Conservation (phyloP, 371 early-diverging fungal genomes). For the Zopfochytrium polystomum region DNA sequence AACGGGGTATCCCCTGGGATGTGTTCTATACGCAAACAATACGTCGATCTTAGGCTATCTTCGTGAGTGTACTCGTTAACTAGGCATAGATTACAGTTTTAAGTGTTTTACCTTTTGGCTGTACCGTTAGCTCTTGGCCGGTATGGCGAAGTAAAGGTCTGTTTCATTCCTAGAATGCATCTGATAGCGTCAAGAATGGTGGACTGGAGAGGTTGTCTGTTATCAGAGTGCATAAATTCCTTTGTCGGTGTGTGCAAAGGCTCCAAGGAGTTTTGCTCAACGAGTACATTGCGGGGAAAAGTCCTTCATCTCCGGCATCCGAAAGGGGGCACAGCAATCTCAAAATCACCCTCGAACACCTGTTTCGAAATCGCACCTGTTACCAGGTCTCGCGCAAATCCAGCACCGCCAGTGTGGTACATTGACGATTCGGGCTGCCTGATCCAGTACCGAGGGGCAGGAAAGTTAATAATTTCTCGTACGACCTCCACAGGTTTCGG, state of each 20-base stretch:
- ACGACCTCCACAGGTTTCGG: too few relatives aligned
- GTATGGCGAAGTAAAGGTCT: conserved; percentile 11
- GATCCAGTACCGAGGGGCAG: too few relatives aligned
- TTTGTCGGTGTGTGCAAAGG: too few relatives aligned
- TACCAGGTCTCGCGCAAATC: too few relatives aligned
- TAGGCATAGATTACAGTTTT: conserved; percentile 5
- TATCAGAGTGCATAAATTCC: conserved; percentile 9
- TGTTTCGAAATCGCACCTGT: too few relatives aligned
- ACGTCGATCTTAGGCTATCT: conserved; percentile 14
- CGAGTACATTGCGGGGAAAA: conserved; percentile 7
- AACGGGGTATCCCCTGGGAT: conserved; percentile 10
- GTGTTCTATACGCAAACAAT: neutral
- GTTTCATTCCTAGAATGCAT: conserved; percentile 1
- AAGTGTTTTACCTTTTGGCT: conserved; percentile 14
- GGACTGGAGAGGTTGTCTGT: conserved; percentile 5
- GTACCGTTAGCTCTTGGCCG: too few relatives aligned
- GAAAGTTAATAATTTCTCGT: too few relatives aligned
- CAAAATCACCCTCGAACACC: too few relatives aligned
- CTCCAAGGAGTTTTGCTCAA: conserved; percentile 5
- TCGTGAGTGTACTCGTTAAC: conserved; percentile 4
- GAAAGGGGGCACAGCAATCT: too few relatives aligned
- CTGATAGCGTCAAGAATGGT: neutral
- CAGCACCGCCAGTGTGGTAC: too few relatives aligned
- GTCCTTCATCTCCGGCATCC: conserved; percentile 5
- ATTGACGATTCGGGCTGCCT: too few relatives aligned